Percentiles rank a stretch among this genome's conserved stretches.
Evolutionary conservation across 306 rosid species (phyloP).

Genomic region (Argentina anserina): DNA sequence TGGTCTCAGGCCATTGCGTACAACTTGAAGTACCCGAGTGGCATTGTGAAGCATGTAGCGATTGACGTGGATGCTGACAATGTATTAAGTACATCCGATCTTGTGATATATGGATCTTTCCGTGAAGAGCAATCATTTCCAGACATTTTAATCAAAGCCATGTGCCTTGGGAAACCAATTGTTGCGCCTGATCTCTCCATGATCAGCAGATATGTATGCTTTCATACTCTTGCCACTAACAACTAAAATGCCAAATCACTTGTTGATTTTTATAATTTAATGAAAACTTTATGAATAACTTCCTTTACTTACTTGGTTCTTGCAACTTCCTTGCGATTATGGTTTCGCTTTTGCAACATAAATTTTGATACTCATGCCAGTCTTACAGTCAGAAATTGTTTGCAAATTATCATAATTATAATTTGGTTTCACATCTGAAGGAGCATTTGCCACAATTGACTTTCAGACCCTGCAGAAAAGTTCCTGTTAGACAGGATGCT

Average conservation of each 20-base stretch:
- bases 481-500: not conserved
- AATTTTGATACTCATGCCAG: not conserved
- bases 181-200: conserved; percentile 77
- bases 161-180: conserved; percentile 89
- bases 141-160: conserved; percentile 70
- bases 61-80: conserved; percentile 56
- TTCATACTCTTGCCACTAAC: conserved; percentile 8
- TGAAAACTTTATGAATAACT: not conserved
- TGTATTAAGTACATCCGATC: conserved; percentile 55
- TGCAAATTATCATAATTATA: not conserved
- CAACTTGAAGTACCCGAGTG: conserved; percentile 73
- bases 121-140: conserved; percentile 85
- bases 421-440: not conserved
- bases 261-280: not conserved
- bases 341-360: not conserved
- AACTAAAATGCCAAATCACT: not conserved
- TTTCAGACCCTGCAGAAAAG: not conserved
- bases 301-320: not conserved
- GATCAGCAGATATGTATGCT: conserved; percentile 75
- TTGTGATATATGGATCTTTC: conserved; percentile 83
- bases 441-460: not conserved
- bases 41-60: conserved; percentile 62
- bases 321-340: not conserved
- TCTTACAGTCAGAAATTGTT: not conserved
- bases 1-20: conserved; percentile 59